Base-by-base conservation (phyloP, 768 basidiomycete species). In the Pholiota conissans region DNA sequence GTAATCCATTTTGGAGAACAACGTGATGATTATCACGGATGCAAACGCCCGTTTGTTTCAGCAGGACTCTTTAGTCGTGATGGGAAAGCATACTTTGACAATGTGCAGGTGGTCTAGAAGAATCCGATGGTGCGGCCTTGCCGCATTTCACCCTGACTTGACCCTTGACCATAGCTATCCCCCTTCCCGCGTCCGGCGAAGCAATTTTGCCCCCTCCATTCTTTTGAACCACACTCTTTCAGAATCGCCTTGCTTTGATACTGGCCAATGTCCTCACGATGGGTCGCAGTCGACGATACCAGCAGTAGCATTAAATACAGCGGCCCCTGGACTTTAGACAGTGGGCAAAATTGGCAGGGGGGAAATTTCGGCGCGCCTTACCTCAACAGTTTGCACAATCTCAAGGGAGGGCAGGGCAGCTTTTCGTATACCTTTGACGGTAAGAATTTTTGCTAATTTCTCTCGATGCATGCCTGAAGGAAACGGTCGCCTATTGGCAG, bases 391-490 rank as follows among this genome's bases (percentile, higher is more conserved):
- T 40, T 63, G 18, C 65, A 66, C 35, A 42, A 51, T 14, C 35
- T 49, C 6, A 60, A 34, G 3, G 50, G 55, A 5, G 56, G 42
- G 9, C 22, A 55, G n/a, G 65, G 55, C 16, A 66, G 55, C 39
- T 58, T 66, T 22, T 55, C 62, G 16, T 66, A 61, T 34, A 50
- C 56, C 14, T 66, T 56, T 45, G 47, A 59, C 27, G 65, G 65
- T 62, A 28, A 37, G 10, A 29, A 29, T 39, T 37, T 16, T 16
- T 49, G 10, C 4, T 39, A 7, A 13, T 40, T 11, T 9, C 28
- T 1, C 18, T 35, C 29, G n/a, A 47, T 18, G 14, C 20, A 3
- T 5, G 32, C 30, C 13, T 10, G 11, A 10, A 5, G 49, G 18
- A 9, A 8, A 65, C 61, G 61, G 13, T 10, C 18, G 5, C 16